A percentile compares a stretch with the other conserved stretches of the same genome.
phyloP scores from a whole-genome alignment of 2,329 filamentous ascomycete species.

The Pseudocercospora eumusae region DNA sequence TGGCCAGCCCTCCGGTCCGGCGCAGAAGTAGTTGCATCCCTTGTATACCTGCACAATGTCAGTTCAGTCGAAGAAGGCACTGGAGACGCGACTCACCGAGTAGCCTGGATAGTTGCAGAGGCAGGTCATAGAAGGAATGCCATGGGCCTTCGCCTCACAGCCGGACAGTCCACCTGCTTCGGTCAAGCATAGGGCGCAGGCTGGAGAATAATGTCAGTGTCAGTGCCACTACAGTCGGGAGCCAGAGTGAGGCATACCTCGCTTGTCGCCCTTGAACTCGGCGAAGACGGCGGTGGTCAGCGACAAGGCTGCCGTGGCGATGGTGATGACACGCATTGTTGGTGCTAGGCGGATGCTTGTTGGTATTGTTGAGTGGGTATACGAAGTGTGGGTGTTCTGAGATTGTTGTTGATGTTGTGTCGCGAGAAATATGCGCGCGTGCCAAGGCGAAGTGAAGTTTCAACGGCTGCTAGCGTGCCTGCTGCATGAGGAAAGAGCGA shows the following conservation, averaged over 20 bases:
- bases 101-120: slow-evolving; percentile 8
- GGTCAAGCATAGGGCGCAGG: background rate
- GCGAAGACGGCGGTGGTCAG: background rate
- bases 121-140: background rate
- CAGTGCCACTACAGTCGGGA: background rate
- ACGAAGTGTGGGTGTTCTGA: background rate
- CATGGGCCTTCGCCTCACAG: background rate
- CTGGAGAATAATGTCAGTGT: background rate
- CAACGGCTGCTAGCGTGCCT: slow-evolving; percentile 2
- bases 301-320: background rate
- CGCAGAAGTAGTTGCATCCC: background rate
- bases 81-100: background rate
- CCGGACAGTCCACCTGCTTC: background rate
- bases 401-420: background rate
- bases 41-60: background rate
- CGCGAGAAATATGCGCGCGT: background rate
- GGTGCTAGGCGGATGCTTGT: background rate
- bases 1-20: background rate
- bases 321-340: background rate
- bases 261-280: too few relatives aligned
- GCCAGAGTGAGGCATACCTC: background rate
- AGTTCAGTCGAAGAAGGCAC: background rate
- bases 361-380: background rate
- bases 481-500: background rate
- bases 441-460: slow-evolving; percentile 1